Conservation (phyloP, 2,329 filamentous ascomycete species). For the Trichoderma sp. region DNA sequence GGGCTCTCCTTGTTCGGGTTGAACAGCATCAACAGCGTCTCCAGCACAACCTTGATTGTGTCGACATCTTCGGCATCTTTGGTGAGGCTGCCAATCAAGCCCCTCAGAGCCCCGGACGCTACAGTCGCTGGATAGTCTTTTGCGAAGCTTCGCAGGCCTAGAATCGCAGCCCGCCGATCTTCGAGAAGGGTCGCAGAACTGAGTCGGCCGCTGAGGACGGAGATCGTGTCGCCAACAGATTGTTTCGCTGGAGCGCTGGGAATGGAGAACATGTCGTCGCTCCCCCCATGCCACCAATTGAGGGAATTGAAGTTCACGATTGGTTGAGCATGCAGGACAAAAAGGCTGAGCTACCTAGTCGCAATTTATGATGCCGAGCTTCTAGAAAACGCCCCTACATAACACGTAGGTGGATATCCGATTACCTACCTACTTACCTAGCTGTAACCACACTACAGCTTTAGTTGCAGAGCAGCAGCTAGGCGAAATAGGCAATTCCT, state of each 20-base stretch:
- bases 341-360: not conserved
- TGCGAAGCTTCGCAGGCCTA: conserved; percentile 91
- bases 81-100: conserved; percentile 80
- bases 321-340: not conserved
- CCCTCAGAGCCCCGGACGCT: conserved; percentile 86
- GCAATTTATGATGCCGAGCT: conserved; percentile 1
- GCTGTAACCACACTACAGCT: not conserved
- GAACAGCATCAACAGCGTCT: conserved; percentile 95
- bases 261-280: conserved; percentile 62
- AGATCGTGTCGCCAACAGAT: conserved; percentile 93
- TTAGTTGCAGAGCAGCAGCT: not conserved
- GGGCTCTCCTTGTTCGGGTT: conserved; percentile 71
- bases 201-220: conserved; percentile 82
- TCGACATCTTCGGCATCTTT: conserved; percentile 95
- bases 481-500: not conserved
- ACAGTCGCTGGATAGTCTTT: conserved; percentile 97
- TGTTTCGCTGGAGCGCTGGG: conserved; percentile 85
- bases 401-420: not conserved
- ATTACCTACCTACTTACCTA: not conserved
- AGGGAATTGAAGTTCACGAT: not conserved
- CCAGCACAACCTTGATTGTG: conserved; percentile 90
- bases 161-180: conserved; percentile 89
- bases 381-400: conserved; percentile 11
- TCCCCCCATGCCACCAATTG: conserved; percentile 19
- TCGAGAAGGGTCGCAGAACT: conserved; percentile 89